Evolutionary conservation across 148 eudicot species (phyloP), one percentile per base, ranked within the genome.

Genomic region (Polygonum aviculare): DNA sequence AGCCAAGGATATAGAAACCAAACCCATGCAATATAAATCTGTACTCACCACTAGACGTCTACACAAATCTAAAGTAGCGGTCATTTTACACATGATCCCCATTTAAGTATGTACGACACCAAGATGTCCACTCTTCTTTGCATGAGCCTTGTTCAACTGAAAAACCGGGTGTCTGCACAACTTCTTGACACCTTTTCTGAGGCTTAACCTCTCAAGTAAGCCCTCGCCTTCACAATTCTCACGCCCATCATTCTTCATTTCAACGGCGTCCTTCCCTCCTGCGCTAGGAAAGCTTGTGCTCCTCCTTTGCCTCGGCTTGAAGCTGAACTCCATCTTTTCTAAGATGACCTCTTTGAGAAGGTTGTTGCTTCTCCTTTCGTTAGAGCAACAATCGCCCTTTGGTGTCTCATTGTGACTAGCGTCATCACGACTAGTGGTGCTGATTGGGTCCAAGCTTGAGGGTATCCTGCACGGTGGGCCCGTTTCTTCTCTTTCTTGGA

Each of bases 101-200:
- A 9, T 55, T 62, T 18, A 41, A 75, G 69, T 59, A 86, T 87
- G 67, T 79, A 89, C 91, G 87, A 76, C 69, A 41, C 77, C 82
- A 75, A 78, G 74, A 19, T 82, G 79, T 35, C 84, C 84, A 73
- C 71, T 69, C 81, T 84, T 93, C 83, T 88, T 86, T 1, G 74
- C 84, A 44, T 44, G 7, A 8, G 80, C 71, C 88, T 83, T 89
- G 79, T 83, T 91, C 79, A 87, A 67, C 82, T 89, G 94, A 70
- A 91, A 89, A 22, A 91, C 91, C 18, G 98, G 89, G 77, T 91
- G 92, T 77, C 85, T 81, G 78, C 90, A 77, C 18, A 93, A 86
- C 80, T 83, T 93, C 80, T 82, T 84, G 77, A 89, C 87, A 31
- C 95, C 90, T 72, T 85, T 87, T 77, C 85, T 85, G 57, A 89